These are phyloP conservation scores for Nitzschia sp. DNA, from an alignment of 108 stramenopile genomes.

Conservation along the genomic window DNA sequence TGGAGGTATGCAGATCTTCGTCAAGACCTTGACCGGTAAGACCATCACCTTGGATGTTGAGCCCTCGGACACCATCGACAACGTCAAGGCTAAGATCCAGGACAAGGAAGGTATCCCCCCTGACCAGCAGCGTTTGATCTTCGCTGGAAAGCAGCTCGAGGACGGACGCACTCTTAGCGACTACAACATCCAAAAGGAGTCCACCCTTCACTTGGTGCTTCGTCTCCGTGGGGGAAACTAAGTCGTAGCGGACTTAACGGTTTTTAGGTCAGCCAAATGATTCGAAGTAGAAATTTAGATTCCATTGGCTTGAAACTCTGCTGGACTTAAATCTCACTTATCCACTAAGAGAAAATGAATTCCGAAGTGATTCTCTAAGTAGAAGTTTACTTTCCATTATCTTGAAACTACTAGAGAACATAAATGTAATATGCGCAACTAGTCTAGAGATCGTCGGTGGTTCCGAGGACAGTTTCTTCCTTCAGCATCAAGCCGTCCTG, in stretches of 20 bases:
- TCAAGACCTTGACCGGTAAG: conserved; percentile 99
- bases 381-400: neutral
- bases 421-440: conserved; percentile 30
- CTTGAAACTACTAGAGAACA: neutral
- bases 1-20: conserved; percentile 96
- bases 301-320: too few species aligned
- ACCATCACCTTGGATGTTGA: conserved; percentile 99
- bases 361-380: conserved; percentile 95
- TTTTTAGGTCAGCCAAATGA: too few species aligned
- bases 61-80: conserved; percentile 98
- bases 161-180: conserved; percentile 97
- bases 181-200: conserved; percentile 99
- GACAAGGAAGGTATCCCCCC: conserved; percentile 99
- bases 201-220: conserved; percentile 94
- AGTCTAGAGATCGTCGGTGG: too few species aligned
- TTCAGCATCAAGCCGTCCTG: conserved; percentile 71
- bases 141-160: conserved; percentile 99
- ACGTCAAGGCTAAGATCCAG: conserved; percentile 99
- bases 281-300: too few species aligned
- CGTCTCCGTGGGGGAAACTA: conserved; percentile 85
- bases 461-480: conserved; percentile 31
- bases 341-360: too few species aligned
- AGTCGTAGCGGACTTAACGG: conserved; percentile 87
- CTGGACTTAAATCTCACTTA: too few species aligned
- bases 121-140: conserved; percentile 97